Evolutionary conservation across 495 filamentous ascomycete genomes (phyloP), one percentile per base, ranked within the genome.

Genomic region (Penicillium salamii): DNA sequence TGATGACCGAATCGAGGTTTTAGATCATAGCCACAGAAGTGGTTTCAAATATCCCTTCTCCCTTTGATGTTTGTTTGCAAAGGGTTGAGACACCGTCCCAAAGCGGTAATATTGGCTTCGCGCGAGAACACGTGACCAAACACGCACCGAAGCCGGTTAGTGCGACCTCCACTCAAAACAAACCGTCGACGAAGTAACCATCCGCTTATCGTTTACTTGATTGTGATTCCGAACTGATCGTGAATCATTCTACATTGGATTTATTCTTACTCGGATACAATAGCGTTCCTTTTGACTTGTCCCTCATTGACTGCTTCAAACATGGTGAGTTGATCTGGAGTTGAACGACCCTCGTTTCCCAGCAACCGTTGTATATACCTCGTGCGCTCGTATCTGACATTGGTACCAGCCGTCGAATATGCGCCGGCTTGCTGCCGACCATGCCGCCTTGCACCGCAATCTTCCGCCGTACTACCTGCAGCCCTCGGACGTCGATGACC

Each of bases 381-480:
- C 19, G 43, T 39, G 36, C 7, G 23, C 8, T 26, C 23, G 26
- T 32, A 33, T 15, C 56, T 61, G 48, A 63, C 53, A 23, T 40
- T 33, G 37, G 35, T 13, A 40, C 13, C 15, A 74, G 71, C 57
- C 55, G 33, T 79, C 77, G 23, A 73, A 78, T 24, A 62, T 85
- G 24, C 82, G 84, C 46, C 82, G 85, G 53, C 77, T 89, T 23
- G 82, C 79, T 11, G 69, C 79, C 56, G 85, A 89, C 63, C 85
- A 88, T 62, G 75, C 77, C 45, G 72, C 71, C 15, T 69, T 89
- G 15, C 81, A 83, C 50, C 68, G 62, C 26, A 63, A 75, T 19
- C 78, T 84, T 6, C 85, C 85, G 5, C 84, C 84, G 17, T 83
- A 85, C 66, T 89, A 85, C 67, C 78, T 88, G 49, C 78, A 84